Evolutionary conservation across 108 stramenopile genomes (phyloP).

Genomic region (Hondaea fermentalgiana): DNA sequence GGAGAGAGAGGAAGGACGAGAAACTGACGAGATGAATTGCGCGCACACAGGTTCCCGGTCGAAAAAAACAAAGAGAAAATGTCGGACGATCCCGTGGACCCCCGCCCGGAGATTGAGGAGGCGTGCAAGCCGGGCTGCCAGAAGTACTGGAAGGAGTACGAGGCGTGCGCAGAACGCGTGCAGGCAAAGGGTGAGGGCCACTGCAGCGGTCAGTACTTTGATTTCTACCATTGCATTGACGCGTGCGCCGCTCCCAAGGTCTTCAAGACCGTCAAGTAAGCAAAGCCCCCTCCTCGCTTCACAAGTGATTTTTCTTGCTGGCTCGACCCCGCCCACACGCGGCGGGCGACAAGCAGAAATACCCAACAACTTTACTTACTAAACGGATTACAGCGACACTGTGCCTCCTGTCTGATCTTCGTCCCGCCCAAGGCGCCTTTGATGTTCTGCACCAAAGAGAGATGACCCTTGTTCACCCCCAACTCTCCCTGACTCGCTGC

Average conservation of each 20-base stretch:
- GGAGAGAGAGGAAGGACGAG: too few species aligned
- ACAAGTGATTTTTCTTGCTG: too few species aligned
- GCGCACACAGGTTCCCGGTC: too few species aligned
- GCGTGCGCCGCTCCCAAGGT: conserved; percentile 78
- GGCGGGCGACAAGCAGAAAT: too few species aligned
- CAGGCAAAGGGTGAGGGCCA: conserved; percentile 66
- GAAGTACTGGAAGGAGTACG: conserved; percentile 46
- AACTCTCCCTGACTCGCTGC: too few species aligned
- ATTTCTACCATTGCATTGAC: conserved; percentile 74
- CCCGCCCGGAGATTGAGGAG: conserved; percentile 14
- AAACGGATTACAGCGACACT: neutral
- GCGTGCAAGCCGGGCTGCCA: conserved; percentile 26
- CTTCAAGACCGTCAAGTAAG: conserved; percentile 66
- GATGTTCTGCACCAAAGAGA: too few species aligned
- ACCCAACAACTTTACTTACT: neutral
- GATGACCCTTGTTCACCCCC: too few species aligned
- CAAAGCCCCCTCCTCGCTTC: too few species aligned
- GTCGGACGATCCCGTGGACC: conserved; percentile 25
- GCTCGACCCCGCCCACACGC: too few species aligned
- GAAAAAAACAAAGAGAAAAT: neutral
- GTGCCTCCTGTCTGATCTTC: neutral
- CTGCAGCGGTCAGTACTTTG: conserved; percentile 85
- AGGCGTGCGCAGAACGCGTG: conserved; percentile 73
- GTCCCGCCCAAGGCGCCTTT: neutral
- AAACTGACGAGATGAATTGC: too few species aligned